phyloP scores from a whole-genome alignment of 2,329 filamentous ascomycete genomes.

The Myotisia sp. region DNA sequence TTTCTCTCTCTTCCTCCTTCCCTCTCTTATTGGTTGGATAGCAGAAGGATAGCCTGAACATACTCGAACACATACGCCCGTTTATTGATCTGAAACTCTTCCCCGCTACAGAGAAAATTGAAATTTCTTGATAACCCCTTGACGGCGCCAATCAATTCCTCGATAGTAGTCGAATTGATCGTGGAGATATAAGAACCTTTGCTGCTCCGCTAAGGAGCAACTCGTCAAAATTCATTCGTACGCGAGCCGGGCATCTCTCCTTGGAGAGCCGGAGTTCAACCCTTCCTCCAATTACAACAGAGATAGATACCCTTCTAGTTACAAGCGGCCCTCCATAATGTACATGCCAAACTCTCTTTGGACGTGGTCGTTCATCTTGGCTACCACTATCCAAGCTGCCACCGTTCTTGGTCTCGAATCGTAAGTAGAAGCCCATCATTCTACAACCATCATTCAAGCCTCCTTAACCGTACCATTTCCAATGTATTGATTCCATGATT shows the following conservation, averaged over 20 bases:
- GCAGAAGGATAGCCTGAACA: too few species aligned
- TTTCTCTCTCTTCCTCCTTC: too few species aligned
- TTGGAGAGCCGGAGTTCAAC: constrained; percentile 42
- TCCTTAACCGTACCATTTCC: constrained; percentile 1
- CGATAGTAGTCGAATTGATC: too few species aligned
- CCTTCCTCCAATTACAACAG: constrained; percentile 38
- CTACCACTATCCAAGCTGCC: constrained; percentile 60
- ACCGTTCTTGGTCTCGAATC: constrained; percentile 73
- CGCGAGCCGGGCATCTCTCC: constrained; percentile 44
- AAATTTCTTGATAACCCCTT: too few species aligned
- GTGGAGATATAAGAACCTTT: too few species aligned
- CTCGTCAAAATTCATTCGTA: constrained; percentile 42
- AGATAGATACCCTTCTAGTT: constrained; percentile 34
- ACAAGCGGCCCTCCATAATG: constrained; percentile 37
- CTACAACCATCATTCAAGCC: background rate
- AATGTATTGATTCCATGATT: too few species aligned
- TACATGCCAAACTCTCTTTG: constrained; percentile 72
- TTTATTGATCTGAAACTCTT: too few species aligned
- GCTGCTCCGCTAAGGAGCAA: constrained; percentile 27
- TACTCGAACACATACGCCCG: too few species aligned
- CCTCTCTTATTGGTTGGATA: too few species aligned
- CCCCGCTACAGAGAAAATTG: too few species aligned
- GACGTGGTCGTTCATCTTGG: constrained; percentile 72
- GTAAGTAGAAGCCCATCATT: constrained; percentile 40
- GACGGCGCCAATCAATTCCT: too few species aligned